A percentile compares a stretch with the other conserved stretches of the same genome.
Evolutionary conservation across 2,329 filamentous ascomycete genomes (phyloP).

Genomic region (Trichophyton mentagrophytes): DNA sequence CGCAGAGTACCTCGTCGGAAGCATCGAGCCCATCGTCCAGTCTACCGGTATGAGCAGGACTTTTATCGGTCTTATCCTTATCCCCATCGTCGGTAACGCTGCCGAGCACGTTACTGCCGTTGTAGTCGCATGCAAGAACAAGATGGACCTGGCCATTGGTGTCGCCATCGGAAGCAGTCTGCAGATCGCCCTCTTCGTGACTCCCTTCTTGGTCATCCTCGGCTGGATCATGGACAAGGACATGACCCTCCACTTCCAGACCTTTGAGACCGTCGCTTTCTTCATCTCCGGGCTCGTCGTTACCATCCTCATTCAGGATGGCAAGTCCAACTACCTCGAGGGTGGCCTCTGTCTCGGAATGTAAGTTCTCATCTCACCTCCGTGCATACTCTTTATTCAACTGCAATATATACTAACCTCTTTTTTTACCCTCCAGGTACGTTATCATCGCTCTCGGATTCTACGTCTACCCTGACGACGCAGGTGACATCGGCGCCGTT

Average conservation of each 20-base stretch:
- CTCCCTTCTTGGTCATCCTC: slow-evolving; percentile 64
- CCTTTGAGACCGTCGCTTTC: slow-evolving; percentile 65
- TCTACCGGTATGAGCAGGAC: slow-evolving; percentile 62
- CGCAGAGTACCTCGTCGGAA: slow-evolving; percentile 64
- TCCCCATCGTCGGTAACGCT: slow-evolving; percentile 69
- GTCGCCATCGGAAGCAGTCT: slow-evolving; percentile 72
- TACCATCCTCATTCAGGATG: slow-evolving; percentile 62
- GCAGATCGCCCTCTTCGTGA: slow-evolving; percentile 71
- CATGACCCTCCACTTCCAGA: slow-evolving; percentile 73
- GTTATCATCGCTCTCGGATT: slow-evolving; percentile 37
- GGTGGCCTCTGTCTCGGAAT: slow-evolving; percentile 56
- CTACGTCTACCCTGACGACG: slow-evolving; percentile 37
- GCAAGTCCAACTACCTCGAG: slow-evolving; percentile 73
- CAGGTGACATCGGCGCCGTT: slow-evolving; percentile 10
- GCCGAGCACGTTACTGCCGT: slow-evolving; percentile 73
- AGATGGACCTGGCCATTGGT: slow-evolving; percentile 54
- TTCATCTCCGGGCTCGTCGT: slow-evolving; percentile 64
- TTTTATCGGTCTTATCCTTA: slow-evolving; percentile 67
- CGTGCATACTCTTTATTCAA: background rate
- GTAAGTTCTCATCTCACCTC: slow-evolving; percentile 26
- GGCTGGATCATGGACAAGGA: slow-evolving; percentile 62
- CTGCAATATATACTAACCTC: slow-evolving; percentile 5
- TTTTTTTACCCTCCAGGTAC: slow-evolving; percentile 20
- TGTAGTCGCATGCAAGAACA: slow-evolving; percentile 64
- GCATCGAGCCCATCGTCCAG: slow-evolving; percentile 59